A percentile compares a stretch with the other conserved stretches of the same genome.
Evolutionary conservation across 768 basidiomycete genomes (phyloP).

Genomic region (Mycena galericulata): DNA sequence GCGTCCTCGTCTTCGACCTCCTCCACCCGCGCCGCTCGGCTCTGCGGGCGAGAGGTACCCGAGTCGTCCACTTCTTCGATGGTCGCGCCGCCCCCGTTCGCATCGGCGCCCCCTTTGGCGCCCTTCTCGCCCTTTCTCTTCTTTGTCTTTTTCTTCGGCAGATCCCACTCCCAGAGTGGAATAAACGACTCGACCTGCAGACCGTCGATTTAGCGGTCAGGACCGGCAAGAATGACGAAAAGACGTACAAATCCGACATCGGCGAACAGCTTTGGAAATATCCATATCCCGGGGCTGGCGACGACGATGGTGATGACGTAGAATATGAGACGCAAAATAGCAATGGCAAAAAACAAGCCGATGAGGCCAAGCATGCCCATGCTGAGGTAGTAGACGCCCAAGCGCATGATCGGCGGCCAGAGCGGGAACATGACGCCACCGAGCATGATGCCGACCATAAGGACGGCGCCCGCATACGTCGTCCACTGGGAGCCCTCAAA

Average conservation of each 20-base stretch:
- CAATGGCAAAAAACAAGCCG: constrained; percentile 90
- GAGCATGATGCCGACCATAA: constrained; percentile 94
- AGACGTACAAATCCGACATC: constrained; percentile 96
- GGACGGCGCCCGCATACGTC: constrained; percentile 89
- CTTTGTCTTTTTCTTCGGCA: constrained; percentile 50
- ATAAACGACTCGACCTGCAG: constrained; percentile 96
- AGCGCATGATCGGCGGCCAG: constrained; percentile 93
- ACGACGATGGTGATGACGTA: constrained; percentile 92
- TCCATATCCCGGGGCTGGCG: constrained; percentile 94
- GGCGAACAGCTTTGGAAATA: constrained; percentile 97
- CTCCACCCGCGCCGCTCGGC: constrained; percentile 58
- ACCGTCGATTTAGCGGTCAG: background rate
- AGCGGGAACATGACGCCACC: constrained; percentile 99
- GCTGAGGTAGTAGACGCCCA: constrained; percentile 96
- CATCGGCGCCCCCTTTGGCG: constrained; percentile 6
- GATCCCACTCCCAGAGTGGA: constrained; percentile 96
- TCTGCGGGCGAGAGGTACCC: constrained; percentile 54
- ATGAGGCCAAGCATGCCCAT: constrained; percentile 90
- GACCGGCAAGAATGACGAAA: constrained; percentile 3
- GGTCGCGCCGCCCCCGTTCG: constrained; percentile 53
- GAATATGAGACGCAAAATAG: constrained; percentile 91
- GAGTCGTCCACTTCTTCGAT: constrained; percentile 62
- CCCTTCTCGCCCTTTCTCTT: constrained; percentile 56
- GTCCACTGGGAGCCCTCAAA: constrained; percentile 95
- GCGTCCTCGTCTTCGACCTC: constrained; percentile 61